Conservation (phyloP, 352 stramenopile species). For the Globisporangium perplexum region DNA sequence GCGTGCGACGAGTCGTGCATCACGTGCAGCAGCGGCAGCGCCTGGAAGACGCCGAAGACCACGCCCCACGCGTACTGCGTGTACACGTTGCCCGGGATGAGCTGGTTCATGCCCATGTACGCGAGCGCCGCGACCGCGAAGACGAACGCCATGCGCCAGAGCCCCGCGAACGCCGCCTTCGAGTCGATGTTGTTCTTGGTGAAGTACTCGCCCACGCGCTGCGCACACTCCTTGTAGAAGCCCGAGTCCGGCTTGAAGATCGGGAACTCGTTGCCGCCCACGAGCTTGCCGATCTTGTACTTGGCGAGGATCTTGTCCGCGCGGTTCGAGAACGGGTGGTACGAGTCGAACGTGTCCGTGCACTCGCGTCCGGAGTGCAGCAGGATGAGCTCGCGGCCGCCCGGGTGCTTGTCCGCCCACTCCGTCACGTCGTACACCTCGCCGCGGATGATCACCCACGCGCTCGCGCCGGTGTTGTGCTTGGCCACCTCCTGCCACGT, state of each 20-base stretch:
- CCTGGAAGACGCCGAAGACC: slow-evolving; percentile 88
- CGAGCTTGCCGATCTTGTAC: slow-evolving; percentile 81
- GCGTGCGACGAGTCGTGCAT: slow-evolving; percentile 93
- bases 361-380: slow-evolving; percentile 78
- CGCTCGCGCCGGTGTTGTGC: slow-evolving; percentile 94
- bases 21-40: slow-evolving; percentile 86
- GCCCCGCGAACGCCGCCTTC: slow-evolving; percentile 64
- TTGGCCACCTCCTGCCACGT: slow-evolving; percentile 94
- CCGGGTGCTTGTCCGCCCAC: slow-evolving; percentile 81
- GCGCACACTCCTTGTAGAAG: slow-evolving; percentile 88
- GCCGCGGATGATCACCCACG: slow-evolving; percentile 94
- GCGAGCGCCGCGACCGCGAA: slow-evolving; percentile 51
- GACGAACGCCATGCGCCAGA: slow-evolving; percentile 88
- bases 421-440: slow-evolving; percentile 94
- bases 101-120: slow-evolving; percentile 75
- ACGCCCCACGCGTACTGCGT: slow-evolving; percentile 67
- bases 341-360: slow-evolving; percentile 89
- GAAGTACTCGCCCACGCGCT: slow-evolving; percentile 87
- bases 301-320: slow-evolving; percentile 79
- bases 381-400: slow-evolving; percentile 74
- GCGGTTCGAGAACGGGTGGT: slow-evolving; percentile 85
- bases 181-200: slow-evolving; percentile 87
- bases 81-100: slow-evolving; percentile 43
- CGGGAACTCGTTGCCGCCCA: slow-evolving; percentile 80
- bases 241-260: slow-evolving; percentile 88